Conservation (phyloP, 306 rosid species). For the Quercus suber region DNA sequence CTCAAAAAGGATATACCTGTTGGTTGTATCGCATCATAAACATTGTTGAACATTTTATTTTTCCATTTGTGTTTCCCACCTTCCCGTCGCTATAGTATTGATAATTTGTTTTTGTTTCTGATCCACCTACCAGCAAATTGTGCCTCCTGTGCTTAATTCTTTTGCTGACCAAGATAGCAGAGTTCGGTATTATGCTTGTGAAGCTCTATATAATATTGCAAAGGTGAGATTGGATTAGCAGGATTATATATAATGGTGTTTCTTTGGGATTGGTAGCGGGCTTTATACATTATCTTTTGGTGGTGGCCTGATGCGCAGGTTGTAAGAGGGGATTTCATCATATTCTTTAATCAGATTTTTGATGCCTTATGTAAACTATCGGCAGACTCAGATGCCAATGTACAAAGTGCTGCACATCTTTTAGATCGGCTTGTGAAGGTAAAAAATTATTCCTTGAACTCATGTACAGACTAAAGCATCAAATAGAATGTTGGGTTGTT, state of each 20-base stretch:
- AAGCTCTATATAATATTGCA: conserved; percentile 94
- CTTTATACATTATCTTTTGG: conserved; percentile 28
- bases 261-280: conserved; percentile 16
- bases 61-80: background rate
- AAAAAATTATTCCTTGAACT: background rate
- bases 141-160: conserved; percentile 84
- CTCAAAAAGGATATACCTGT: background rate
- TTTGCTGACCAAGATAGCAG: conserved; percentile 97
- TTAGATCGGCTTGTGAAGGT: conserved; percentile 99
- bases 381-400: conserved; percentile 91
- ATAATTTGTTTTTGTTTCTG: conserved; percentile 11
- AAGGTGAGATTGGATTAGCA: conserved; percentile 60
- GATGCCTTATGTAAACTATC: conserved; percentile 99
- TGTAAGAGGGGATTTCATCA: conserved; percentile 95
- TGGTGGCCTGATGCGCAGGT: conserved; percentile 53
- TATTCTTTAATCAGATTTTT: conserved; percentile 95
- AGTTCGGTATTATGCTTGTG: conserved; percentile 99
- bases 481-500: conserved; percentile 19
- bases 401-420: conserved; percentile 98
- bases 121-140: conserved; percentile 74
- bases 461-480: background rate
- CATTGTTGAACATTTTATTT: background rate
- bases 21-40: background rate
- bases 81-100: background rate
- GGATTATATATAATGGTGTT: conserved; percentile 13